Base-by-base conservation (phyloP, 345 rosid species). In the sweet orange (Citrus sinensis) region DNA sequence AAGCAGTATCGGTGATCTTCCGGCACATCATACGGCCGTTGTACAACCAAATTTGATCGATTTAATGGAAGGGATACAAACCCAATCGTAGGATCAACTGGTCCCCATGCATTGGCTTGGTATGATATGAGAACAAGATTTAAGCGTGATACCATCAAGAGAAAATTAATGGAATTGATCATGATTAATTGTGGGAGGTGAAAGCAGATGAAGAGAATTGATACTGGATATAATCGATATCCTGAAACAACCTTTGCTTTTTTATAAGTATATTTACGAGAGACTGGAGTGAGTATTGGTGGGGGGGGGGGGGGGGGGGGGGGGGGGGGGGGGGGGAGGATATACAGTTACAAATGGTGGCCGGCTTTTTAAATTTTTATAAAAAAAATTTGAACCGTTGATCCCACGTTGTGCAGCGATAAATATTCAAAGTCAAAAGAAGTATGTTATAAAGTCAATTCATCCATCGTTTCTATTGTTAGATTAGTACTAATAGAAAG, bases 281-380 rank as follows among this genome's bases (percentile, higher is more conserved):
- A 2, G 20, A 7, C 40, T 39, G 40, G 40, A 6, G 40, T 39
- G 40, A 39, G 9, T 32, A 3, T 32, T 0, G 2, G 2, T 2
- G 30, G 0, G 2, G 2, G 30, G 0, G 2, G 2, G 2, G 30
- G 30, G 32, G 30, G 3, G 30, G 30, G 0, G 30, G 29, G 30
- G 3, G 0, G 4, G 4, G n/a, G 3, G 30, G 0, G 0, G 32
- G 0, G 4, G 3, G 32, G 32, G 32, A 1, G 34, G 0, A 34
- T 34, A 34, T 39, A 7, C 9, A n/a, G 27, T 8, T 8, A 20
- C 14, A 40, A 40, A 11, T 9, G 13, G 10, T 40, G 49, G 49
- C 13, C 49, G 49, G 49, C 49, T 10, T 40, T 40, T 9, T 9
- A 40, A 40, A 40, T 40, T 40, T 40, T 40, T 11, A 40, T 40